Conservation (phyloP, 2,329 filamentous ascomycete species). For the Pestalotiopsis sp. region DNA sequence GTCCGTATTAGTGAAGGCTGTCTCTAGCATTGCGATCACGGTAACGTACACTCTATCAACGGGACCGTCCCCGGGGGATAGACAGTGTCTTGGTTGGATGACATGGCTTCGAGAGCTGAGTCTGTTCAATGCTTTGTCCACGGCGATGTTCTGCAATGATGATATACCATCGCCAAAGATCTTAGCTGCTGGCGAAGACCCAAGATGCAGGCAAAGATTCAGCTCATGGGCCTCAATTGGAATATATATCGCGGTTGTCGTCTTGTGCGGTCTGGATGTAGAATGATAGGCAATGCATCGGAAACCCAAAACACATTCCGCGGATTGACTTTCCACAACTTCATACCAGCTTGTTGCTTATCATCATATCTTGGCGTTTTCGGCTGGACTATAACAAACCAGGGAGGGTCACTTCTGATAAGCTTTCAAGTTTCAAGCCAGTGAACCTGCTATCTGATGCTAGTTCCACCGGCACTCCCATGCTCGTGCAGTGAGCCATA, state of each 20-base stretch:
- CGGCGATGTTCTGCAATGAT: too few species aligned
- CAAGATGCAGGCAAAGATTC: background rate
- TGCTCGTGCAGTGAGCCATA: background rate
- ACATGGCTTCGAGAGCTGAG: background rate
- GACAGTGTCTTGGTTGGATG: background rate
- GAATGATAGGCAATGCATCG: background rate
- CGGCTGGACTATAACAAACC: background rate
- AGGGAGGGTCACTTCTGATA: background rate
- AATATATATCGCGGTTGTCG: background rate
- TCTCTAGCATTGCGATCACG: background rate
- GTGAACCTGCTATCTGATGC: background rate
- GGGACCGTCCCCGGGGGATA: constrained; percentile 21
- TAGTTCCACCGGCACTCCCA: background rate
- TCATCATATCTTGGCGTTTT: background rate
- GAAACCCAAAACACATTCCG: background rate
- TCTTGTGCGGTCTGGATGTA: background rate
- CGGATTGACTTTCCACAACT: background rate
- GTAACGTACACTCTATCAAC: constrained; percentile 12
- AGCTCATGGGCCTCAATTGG: background rate
- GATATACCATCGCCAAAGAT: too few species aligned
- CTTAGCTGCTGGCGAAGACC: background rate
- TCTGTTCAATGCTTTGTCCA: too few species aligned
- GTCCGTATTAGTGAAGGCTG: background rate
- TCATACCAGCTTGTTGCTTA: background rate
- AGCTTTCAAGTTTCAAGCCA: background rate